phyloP scores from a whole-genome alignment of 495 filamentous ascomycete species.

The Xylaria curta region DNA sequence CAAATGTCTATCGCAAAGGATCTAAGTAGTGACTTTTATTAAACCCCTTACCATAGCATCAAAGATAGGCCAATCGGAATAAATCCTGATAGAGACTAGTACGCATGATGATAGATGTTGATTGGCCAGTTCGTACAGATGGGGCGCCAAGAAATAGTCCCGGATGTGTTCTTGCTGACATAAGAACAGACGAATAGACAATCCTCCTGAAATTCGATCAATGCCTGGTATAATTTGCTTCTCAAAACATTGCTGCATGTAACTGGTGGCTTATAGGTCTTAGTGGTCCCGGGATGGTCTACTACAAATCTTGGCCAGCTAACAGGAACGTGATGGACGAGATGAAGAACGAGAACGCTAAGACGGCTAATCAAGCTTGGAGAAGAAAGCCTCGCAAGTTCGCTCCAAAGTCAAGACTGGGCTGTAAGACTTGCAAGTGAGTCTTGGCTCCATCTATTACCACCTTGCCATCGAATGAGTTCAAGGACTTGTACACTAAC shows the following conservation, averaged over 20 bases:
- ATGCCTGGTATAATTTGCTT: neutral
- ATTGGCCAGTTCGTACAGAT: neutral
- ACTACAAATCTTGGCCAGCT: slow-evolving; percentile 11
- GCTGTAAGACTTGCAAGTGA: slow-evolving; percentile 49
- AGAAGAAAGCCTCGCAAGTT: slow-evolving; percentile 44
- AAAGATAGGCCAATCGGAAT: slow-evolving; percentile 17
- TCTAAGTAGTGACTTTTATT: neutral
- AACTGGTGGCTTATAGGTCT: neutral
- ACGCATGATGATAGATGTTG: neutral
- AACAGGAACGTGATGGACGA: slow-evolving; percentile 15
- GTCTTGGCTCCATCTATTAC: slow-evolving; percentile 25
- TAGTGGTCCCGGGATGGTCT: neutral
- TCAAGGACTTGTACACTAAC: slow-evolving; percentile 12
- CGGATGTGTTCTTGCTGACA: neutral
- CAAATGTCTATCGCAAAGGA: neutral
- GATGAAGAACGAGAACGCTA: slow-evolving; percentile 2
- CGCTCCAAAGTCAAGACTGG: slow-evolving; percentile 44
- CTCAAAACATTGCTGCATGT: neutral
- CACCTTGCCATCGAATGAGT: slow-evolving; percentile 22
- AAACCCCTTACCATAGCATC: neutral
- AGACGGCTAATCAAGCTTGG: slow-evolving; percentile 35
- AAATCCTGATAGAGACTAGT: slow-evolving; percentile 31
- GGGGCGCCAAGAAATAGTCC: slow-evolving; percentile 17
- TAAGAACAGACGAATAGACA: neutral
- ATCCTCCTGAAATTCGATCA: neutral